Percentiles rank a stretch among this genome's conserved stretches.
phyloP scores from a whole-genome alignment of 2,329 filamentous ascomycete species.

The Pestalotiopsis sp. region DNA sequence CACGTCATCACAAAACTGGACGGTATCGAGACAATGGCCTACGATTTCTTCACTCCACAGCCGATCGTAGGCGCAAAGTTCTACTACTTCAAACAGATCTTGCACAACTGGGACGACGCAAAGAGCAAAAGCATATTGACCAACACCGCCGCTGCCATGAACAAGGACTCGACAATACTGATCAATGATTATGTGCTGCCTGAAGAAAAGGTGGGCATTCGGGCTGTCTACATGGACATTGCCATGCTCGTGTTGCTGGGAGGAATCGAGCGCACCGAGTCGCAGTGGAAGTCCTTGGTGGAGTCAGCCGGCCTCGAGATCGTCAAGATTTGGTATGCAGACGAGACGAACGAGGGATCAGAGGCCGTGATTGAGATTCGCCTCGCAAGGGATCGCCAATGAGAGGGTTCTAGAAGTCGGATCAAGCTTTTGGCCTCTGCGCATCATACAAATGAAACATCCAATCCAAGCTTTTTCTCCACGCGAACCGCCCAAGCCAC shows the following conservation, averaged over 20 bases:
- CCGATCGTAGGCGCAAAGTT: neutral
- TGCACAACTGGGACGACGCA: constrained; percentile 6
- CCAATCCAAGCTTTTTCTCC: too few species aligned
- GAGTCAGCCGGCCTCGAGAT: neutral
- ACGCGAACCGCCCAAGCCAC: too few species aligned
- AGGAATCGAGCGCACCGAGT: neutral
- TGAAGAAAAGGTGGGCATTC: neutral
- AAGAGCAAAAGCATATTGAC: neutral
- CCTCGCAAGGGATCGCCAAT: neutral
- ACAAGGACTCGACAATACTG: neutral
- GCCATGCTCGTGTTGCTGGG: neutral
- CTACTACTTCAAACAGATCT: constrained; percentile 11
- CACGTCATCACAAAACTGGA: constrained; percentile 4
- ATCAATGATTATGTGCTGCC: constrained; percentile 7
- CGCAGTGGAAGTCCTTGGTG: neutral
- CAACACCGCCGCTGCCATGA: neutral
- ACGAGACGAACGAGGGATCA: constrained; percentile 5
- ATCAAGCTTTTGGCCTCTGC: neutral
- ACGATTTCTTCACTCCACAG: constrained; percentile 11
- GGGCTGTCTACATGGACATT: constrained; percentile 1
- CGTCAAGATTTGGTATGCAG: neutral
- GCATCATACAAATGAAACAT: too few species aligned
- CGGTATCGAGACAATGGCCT: constrained; percentile 4
- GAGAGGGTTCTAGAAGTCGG: neutral
- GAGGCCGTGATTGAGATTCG: constrained; percentile 7